These are phyloP conservation scores for Peronospora farinosa DNA, from an alignment of 352 stramenopile species.

Conservation along the genomic window DNA sequence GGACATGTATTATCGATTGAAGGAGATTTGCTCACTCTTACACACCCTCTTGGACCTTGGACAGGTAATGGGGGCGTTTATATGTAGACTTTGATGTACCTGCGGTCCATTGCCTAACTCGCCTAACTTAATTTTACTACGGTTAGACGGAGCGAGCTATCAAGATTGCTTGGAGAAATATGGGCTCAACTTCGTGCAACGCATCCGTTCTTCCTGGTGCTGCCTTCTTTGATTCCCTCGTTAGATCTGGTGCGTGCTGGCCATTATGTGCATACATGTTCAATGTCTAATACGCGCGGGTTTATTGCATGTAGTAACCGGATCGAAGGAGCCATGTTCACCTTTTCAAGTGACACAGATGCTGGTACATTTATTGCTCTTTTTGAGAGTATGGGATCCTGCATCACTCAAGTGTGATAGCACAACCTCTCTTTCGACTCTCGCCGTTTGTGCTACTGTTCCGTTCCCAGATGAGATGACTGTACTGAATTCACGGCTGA, in stretches of 20 bases:
- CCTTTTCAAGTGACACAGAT: slow-evolving; percentile 42
- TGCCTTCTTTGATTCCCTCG: slow-evolving; percentile 44
- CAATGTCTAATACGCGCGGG: not conserved
- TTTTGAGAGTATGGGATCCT: slow-evolving; percentile 51
- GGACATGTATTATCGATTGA: slow-evolving; percentile 64
- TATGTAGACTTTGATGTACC: not conserved
- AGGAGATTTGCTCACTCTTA: slow-evolving; percentile 39
- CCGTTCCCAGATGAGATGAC: slow-evolving; percentile 38
- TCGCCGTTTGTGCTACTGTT: slow-evolving; percentile 24
- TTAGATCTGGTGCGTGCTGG: slow-evolving; percentile 18
- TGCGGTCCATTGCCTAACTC: not conserved
- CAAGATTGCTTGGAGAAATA: slow-evolving; percentile 45
- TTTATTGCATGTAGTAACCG: slow-evolving; percentile 24
- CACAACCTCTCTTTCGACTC: slow-evolving; percentile 18
- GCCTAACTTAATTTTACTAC: not conserved
- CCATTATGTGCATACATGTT: not conserved
- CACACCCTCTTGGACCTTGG: slow-evolving; percentile 41
- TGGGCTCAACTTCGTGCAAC: slow-evolving; percentile 32
- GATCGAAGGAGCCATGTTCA: slow-evolving; percentile 13
- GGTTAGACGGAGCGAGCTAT: slow-evolving; percentile 39
- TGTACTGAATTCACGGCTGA: slow-evolving; percentile 9
- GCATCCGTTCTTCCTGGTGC: slow-evolving; percentile 35
- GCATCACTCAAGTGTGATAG: slow-evolving; percentile 20
- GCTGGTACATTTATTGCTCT: slow-evolving; percentile 45
- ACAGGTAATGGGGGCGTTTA: slow-evolving; percentile 25